phyloP scores from a whole-genome alignment of 768 basidiomycete species.

The Agrocybe praecox region DNA sequence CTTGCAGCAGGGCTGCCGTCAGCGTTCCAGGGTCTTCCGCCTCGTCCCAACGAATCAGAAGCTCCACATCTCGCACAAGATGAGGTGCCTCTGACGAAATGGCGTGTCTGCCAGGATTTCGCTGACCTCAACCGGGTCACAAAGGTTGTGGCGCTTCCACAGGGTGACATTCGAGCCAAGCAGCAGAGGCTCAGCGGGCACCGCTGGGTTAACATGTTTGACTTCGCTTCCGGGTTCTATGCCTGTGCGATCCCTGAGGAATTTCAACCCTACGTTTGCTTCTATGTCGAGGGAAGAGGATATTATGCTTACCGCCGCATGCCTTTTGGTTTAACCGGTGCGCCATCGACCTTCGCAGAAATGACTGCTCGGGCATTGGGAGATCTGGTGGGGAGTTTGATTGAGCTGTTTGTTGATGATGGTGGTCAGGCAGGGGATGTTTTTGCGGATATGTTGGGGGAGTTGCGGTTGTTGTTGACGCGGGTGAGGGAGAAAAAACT shows the following conservation, averaged over 20 bases:
- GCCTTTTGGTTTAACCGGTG: slow-evolving; percentile 43
- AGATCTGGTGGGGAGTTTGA: slow-evolving; percentile 23
- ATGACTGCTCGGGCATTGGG: slow-evolving; percentile 25
- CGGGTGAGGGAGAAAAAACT: slow-evolving; percentile 27
- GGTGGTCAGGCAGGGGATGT: slow-evolving; percentile 30
- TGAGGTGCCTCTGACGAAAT: slow-evolving; percentile 21
- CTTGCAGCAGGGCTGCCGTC: background rate
- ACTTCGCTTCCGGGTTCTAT: slow-evolving; percentile 42
- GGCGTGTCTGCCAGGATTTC: slow-evolving; percentile 41
- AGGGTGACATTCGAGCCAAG: slow-evolving; percentile 40
- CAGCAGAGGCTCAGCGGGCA: slow-evolving; percentile 38
- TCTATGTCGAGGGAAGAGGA: slow-evolving; percentile 39
- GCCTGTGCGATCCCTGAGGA: slow-evolving; percentile 17
- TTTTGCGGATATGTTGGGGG: slow-evolving; percentile 27
- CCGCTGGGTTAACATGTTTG: slow-evolving; percentile 32
- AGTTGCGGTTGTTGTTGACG: slow-evolving; percentile 26
- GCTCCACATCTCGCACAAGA: background rate
- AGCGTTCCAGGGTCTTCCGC: too few relatives aligned
- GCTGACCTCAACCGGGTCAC: slow-evolving; percentile 32
- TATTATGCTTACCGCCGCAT: slow-evolving; percentile 35
- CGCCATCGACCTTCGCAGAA: slow-evolving; percentile 34
- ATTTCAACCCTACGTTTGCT: slow-evolving; percentile 28
- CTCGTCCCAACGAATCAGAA: too few relatives aligned
- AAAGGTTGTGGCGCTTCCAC: slow-evolving; percentile 28
- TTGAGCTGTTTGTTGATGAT: slow-evolving; percentile 44